Base-by-base conservation (phyloP, 768 basidiomycete genomes). In the Lactifluus piperatus region DNA sequence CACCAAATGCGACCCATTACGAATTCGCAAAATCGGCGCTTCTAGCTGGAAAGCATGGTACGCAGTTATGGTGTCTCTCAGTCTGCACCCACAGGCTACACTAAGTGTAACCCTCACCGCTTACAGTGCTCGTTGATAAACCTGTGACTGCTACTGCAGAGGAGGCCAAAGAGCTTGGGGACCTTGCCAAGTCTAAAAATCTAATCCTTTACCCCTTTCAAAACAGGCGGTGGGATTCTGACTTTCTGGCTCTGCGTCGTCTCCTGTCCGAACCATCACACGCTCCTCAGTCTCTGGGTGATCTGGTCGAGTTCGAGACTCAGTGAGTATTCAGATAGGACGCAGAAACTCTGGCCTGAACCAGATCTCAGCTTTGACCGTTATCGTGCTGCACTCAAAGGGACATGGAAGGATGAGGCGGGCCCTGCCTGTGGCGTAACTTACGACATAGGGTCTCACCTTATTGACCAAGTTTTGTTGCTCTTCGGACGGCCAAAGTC, bases 361-460 rank as follows among this genome's bases (percentile, higher is more conserved):
- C 32, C 34, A 34, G 47, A 30, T 46, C 36, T 2, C 54, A 88
- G 88, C 68, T 87, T 82, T 68, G 89, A 91, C 68, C 83, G 91
- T 43, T 91, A 81, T 73, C 81, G 86, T 34, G 76, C 77, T 26
- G 75, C 72, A 1, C 69, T 84, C 32, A 86, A 85, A 65, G 81
- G 83, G 13, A 81, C 82, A 0, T 95, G 91, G 92, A 93, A 92
- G 70, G 90, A 92, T 59, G 70, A 78, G 30, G 75, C 81, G 1
- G 73, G 76, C 0, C 81, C 84, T 22, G 83, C 79, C 20, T 78
- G 78, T 47, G 88, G 89, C 4, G 75, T 80, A 27, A 81, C 83
- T 2, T 94, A 83, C 69, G 90, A 94, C 69, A 77, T 94, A 22
- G 91, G 88, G 5, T 73, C 86, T 8, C 90, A 94, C 69, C 76